Conservation (phyloP, 2,329 filamentous ascomycete species). For the Didymella exigua region DNA sequence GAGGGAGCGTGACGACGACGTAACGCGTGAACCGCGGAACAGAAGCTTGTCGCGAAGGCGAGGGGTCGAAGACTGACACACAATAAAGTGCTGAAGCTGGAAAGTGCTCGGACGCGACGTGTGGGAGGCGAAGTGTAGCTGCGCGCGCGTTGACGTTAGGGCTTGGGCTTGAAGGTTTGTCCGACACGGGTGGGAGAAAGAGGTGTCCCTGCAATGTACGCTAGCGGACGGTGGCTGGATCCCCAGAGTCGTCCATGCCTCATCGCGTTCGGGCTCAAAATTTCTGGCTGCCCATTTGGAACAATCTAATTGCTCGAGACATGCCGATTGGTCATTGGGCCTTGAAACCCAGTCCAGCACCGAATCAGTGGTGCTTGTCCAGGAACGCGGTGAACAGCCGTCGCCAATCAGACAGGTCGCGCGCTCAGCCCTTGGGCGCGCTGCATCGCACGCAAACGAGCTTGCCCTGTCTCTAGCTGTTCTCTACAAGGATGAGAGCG, state of each 20-base stretch:
- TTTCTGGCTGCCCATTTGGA: conserved; percentile 4
- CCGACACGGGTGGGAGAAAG: conserved; percentile 8
- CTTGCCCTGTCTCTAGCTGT: conserved; percentile 7
- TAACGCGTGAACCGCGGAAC: conserved; percentile 10
- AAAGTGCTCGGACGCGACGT: conserved; percentile 3
- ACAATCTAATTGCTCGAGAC: background rate
- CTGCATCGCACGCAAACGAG: background rate
- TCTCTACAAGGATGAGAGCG: background rate
- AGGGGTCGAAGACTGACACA: conserved; percentile 1
- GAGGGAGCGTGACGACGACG: conserved; percentile 16
- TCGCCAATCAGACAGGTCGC: conserved; percentile 7
- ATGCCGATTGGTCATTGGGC: conserved; percentile 10
- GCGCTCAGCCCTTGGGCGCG: conserved; percentile 1
- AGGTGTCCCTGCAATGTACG: conserved; percentile 8
- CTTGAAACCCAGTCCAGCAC: background rate
- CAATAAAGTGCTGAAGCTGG: conserved; percentile 14
- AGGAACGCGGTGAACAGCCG: conserved; percentile 7
- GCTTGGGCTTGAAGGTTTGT: conserved; percentile 8
- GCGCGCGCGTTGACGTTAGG: conserved; percentile 16
- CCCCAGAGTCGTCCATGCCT: conserved; percentile 10
- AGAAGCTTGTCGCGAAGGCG: conserved; percentile 11
- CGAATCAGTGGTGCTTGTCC: conserved; percentile 1
- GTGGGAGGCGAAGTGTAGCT: conserved; percentile 7
- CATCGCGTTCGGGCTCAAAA: conserved; percentile 4
- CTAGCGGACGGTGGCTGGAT: conserved; percentile 4